Conservation (phyloP, 352 stramenopile genomes). For the Globisporangium emineosum region DNA sequence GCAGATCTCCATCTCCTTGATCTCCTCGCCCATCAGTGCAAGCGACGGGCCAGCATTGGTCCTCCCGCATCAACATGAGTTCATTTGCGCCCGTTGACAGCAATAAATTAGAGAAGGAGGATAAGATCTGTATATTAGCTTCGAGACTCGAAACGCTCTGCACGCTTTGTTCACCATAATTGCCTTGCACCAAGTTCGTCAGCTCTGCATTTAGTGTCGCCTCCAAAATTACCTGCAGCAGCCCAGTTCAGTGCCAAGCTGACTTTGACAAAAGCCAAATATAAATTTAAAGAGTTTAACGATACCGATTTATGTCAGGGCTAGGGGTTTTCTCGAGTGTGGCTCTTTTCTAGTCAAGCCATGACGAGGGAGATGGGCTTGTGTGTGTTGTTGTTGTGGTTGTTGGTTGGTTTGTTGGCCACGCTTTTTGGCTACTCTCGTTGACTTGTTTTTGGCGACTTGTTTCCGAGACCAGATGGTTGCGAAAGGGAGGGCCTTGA, state of each 20-base stretch:
- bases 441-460: not conserved
- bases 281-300: not conserved
- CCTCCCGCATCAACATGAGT: not conserved
- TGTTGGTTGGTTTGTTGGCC: not conserved
- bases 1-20: constrained; percentile 2
- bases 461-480: constrained; percentile 1
- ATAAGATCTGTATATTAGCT: no score
- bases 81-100: no score
- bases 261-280: not conserved
- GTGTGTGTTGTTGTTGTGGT: not conserved
- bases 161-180: no score
- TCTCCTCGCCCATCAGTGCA: not conserved
- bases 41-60: not conserved
- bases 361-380: not conserved
- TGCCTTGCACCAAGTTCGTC: no score
- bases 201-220: no score
- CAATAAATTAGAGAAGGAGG: no score
- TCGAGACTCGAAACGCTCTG: no score
- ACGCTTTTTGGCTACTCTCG: not conserved
- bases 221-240: no score
- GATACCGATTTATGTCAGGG: not conserved
- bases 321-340: not conserved
- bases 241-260: not conserved
- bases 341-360: not conserved
- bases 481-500: not conserved